These are phyloP conservation scores for Cichorium intybus DNA, from an alignment of 140 eudicot species.

Conservation along the genomic window DNA sequence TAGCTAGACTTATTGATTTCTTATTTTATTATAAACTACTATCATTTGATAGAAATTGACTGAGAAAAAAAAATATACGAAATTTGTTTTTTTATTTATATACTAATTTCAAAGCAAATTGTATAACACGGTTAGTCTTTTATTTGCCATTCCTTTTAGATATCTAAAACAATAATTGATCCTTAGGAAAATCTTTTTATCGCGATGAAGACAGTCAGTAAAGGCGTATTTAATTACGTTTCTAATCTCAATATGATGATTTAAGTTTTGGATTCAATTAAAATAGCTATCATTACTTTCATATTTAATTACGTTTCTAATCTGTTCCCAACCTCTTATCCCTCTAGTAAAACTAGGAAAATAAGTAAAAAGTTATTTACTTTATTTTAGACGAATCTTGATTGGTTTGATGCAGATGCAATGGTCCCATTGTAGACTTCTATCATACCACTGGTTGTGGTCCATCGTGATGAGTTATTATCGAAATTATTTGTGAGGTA, in stretches of 20 bases:
- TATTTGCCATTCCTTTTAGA: too few relatives aligned
- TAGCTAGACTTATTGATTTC: too few relatives aligned
- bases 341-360: not conserved
- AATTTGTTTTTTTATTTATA: too few relatives aligned
- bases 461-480: slow-evolving; percentile 1
- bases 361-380: not conserved
- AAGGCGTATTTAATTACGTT: not conserved
- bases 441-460: slow-evolving; percentile 3
- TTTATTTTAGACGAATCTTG: not conserved
- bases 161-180: too few relatives aligned
- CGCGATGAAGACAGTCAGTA: too few relatives aligned
- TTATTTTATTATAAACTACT: too few relatives aligned
- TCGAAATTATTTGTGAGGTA: slow-evolving; percentile 22
- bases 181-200: too few relatives aligned
- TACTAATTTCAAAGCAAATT: too few relatives aligned
- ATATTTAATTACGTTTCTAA: not conserved
- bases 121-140: too few relatives aligned
- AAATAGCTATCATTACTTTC: not conserved
- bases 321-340: not conserved
- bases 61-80: too few relatives aligned
- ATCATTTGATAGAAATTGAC: too few relatives aligned
- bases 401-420: not conserved
- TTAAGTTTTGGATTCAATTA: not conserved
- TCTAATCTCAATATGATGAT: not conserved
- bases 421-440: slow-evolving; percentile 8